Evolutionary conservation across 164 flowering plant genomes (phyloP).

Genomic region (Santalum album): DNA sequence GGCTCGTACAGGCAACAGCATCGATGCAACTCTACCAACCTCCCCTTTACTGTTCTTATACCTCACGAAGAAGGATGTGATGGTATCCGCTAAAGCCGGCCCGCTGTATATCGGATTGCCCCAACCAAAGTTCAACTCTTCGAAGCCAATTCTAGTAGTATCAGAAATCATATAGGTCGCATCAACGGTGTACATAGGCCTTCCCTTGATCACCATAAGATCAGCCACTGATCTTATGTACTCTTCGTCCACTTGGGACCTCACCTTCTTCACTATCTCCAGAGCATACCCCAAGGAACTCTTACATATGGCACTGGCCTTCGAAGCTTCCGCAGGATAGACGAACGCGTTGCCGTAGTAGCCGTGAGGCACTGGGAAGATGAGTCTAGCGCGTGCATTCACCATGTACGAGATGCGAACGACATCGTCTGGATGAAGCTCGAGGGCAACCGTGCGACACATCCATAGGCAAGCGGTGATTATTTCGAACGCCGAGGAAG

Average conservation of each 20-base stretch:
- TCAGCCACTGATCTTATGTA: not conserved
- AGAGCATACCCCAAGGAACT: not conserved
- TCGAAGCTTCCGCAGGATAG: not conserved
- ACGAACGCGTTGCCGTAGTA: conserved; percentile 1
- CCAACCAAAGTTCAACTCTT: not conserved
- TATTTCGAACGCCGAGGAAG: not conserved
- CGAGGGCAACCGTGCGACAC: not conserved
- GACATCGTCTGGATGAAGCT: not conserved
- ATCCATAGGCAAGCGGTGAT: not conserved
- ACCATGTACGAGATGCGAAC: not conserved
- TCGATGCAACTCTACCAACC: not conserved
- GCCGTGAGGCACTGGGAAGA: not conserved
- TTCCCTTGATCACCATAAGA: not conserved
- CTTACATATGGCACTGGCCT: not conserved
- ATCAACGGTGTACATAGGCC: not conserved
- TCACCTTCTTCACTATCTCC: not conserved
- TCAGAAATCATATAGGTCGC: not conserved
- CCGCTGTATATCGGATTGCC: not conserved
- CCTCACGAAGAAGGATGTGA: not conserved
- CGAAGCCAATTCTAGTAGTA: not conserved
- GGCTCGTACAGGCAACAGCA: not conserved
- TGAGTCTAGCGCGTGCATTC: not conserved
- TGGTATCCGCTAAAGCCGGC: not conserved
- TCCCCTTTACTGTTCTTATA: not conserved
- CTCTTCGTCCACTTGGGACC: not conserved